Base-by-base conservation (phyloP, 495 filamentous ascomycete species). In the Gamarada debralockiae region DNA sequence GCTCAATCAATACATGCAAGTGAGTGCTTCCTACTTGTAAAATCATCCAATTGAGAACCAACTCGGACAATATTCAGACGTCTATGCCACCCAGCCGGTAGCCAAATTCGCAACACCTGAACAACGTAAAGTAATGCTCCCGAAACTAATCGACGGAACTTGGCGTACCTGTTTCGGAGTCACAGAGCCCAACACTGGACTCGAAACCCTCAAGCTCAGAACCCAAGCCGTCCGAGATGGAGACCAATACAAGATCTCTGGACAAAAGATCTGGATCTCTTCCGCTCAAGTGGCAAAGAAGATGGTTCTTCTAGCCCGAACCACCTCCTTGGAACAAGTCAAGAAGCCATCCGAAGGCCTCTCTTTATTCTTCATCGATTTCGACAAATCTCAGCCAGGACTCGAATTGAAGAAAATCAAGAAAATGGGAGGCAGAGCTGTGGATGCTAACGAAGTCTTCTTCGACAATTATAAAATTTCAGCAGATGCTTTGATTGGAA, bases 401-500 rank as follows among this genome's bases (percentile, higher is more conserved):
- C 68, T 90, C 2, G 78, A 84, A 25, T 68, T 90, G 63, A 79
- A 77, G 24, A 79, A 72, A 58, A 93, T 92, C 62, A 82, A 82
- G 66, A 92, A 91, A 61, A 90, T 91, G 87, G 87, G 87, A 24
- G 85, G 84, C 2, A 72, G 85, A 10, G 85, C 86, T 0, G 77
- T 91, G n/a, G 85, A 89, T 63, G 87, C 87, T 3, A 91, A 91
- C 61, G 85, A 91, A 65, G 83, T 91, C 1, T 92, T 90, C 70
- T 90, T 91, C 65, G 85, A 90, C 59, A 77, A 82, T 52, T 92
- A 88, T 64, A 50, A 60, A 3, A 78, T 90, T 9, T 76, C 82
- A 0, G 73, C 67, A 1, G 73, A 83, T 46, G 68, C 79, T 0
- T 68, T 88, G 3, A 83, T 91, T 38, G 87, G 87, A 2, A 56